Percentiles rank a stretch among this genome's conserved stretches.
These are phyloP conservation scores for Colletotrichum endophyticum DNA, from an alignment of 2,329 filamentous ascomycete species.

Conservation along the genomic window DNA sequence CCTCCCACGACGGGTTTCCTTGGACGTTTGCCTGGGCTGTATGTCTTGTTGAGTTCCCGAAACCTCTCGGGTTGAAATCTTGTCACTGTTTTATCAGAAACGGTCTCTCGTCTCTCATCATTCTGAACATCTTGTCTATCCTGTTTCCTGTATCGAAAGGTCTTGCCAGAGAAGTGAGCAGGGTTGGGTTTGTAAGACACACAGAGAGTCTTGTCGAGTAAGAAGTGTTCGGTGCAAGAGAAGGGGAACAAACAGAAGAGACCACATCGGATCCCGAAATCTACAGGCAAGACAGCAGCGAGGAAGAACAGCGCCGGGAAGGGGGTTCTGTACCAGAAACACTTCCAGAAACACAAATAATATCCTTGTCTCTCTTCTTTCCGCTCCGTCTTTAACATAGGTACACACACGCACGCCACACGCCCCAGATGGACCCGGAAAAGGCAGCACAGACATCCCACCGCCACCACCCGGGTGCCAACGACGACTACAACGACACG, in stretches of 20 bases:
- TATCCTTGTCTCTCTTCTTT: background rate
- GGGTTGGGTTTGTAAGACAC: background rate
- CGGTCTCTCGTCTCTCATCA: background rate
- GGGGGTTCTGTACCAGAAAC: background rate
- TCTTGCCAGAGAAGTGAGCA: background rate
- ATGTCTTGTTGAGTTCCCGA: background rate
- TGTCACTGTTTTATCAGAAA: background rate
- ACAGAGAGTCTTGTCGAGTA: background rate
- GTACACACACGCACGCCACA: background rate
- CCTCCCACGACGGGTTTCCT: background rate
- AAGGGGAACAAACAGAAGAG: background rate
- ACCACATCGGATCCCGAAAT: background rate
- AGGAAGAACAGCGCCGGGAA: background rate
- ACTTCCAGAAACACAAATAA: background rate
- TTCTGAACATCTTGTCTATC: background rate
- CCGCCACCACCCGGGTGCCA: background rate
- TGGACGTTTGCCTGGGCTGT: background rate
- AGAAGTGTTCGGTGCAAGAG: background rate
- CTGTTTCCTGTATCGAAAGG: background rate
- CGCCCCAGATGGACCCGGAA: constrained; percentile 11
- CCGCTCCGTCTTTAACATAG: background rate
- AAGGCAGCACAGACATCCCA: constrained; percentile 6
- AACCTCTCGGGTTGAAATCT: background rate
- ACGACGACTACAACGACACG: background rate
- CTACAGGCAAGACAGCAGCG: background rate